A percentile compares a stretch with the other conserved stretches of the same genome.
phyloP scores from a whole-genome alignment of 192 early-diverging fungal genomes.

The Geranomyces variabilis region DNA sequence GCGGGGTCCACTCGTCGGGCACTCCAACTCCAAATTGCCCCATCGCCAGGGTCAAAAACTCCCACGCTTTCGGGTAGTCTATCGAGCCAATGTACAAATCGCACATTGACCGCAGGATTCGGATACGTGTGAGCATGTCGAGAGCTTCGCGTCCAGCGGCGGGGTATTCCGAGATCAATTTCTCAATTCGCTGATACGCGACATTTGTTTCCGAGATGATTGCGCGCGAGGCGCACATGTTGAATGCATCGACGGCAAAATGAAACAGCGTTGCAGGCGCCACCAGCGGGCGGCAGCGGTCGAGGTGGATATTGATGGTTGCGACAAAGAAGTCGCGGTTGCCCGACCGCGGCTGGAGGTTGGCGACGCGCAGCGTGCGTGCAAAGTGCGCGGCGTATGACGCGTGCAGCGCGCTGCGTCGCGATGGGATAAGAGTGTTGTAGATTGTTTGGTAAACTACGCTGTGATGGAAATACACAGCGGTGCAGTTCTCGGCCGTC shows the following conservation, averaged over 20 bases:
- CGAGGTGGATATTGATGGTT: constrained; percentile 14
- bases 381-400: constrained; percentile 9
- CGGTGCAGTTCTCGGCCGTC: not conserved
- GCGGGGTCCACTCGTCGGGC: not conserved
- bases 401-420: not conserved
- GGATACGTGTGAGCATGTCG: not conserved
- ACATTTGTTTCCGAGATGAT: constrained; percentile 5
- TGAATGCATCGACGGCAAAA: constrained; percentile 1
- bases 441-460: constrained; percentile 27
- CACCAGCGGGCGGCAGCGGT: constrained; percentile 12
- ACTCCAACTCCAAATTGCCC: not conserved
- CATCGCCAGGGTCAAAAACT: not conserved
- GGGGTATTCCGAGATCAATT: not conserved
- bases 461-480: constrained; percentile 1
- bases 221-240: constrained; percentile 10
- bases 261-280: not conserved
- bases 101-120: constrained; percentile 6
- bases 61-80: constrained; percentile 8
- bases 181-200: not conserved
- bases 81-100: constrained; percentile 7
- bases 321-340: not conserved
- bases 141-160: not conserved
- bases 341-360: not conserved
- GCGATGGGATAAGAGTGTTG: not conserved
- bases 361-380: not conserved